Evolutionary conservation across 306 rosid species (phyloP), one percentile per base, ranked within the genome.

Genomic region (Cucurbita ficifolia): DNA sequence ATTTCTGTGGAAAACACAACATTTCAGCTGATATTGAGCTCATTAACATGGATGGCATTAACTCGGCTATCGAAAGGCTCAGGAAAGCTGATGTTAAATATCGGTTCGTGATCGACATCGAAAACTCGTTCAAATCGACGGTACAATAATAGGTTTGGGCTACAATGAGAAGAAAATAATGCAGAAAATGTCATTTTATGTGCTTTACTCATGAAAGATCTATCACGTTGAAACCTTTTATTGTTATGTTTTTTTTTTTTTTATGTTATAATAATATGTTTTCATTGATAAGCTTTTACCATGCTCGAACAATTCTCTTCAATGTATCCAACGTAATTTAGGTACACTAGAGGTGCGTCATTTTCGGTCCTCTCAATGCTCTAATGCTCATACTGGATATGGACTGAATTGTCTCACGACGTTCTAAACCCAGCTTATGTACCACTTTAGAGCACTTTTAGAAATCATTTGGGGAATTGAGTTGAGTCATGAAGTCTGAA

Each of bases 21-120:
- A 86, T 93, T 69, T 52, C 88, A 51, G 78, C 94, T 24, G 94
- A 93, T 72, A 90, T 93, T 52, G 98, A 93, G 84, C 80, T 93
- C 78, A 88, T 93, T 51, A 79, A n/a, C 73, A 77, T 90, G 75
- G 90, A 87, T 6, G 53, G 80, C 59, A 81, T 93, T 68, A 93
- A 93, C 85, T 81, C 86, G 0, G 98, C 98, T 58, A 82, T 87
- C 77, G 88, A 85, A 75, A 87, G 98, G 88, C 91, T 93, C 54
- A 79, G 84, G 70, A 93, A 87, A 80, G 74, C 86, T 39, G 98
- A 90, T 70, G 94, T 90, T 14, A 82, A 84, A 56, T 88, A 90
- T 76, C 91, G 96, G 48, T 90, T 93, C 72, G 98, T 93, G 73
- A 90, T 93, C 33, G 94, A 93, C 77, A 83, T 93, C 60, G 96